phyloP scores from a whole-genome alignment of 345 rosid genomes.

The Citropsis articulata region DNA sequence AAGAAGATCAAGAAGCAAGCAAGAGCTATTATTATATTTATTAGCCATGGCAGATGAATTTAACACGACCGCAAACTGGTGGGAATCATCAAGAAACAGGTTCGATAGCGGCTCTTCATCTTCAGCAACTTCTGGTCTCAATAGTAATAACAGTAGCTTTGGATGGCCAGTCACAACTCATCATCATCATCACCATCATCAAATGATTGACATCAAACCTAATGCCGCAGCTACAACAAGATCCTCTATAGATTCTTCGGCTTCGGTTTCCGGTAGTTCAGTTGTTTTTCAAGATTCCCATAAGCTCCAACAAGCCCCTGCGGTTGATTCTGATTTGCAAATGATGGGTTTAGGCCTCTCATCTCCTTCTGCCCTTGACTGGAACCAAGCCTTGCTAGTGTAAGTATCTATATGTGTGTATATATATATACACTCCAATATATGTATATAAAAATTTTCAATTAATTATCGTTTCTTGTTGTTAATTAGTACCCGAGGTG shows the following conservation, averaged over 20 bases:
- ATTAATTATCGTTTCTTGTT: neutral
- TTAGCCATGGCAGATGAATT: constrained; percentile 64
- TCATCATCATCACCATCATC: constrained; percentile 2
- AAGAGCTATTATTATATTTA: constrained; percentile 1
- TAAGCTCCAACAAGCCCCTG: constrained; percentile 38
- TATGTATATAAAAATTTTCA: too few relatives aligned
- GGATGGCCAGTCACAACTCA: constrained; percentile 37
- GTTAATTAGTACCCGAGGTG: constrained; percentile 38
- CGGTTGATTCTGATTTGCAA: constrained; percentile 41
- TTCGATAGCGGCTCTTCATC: constrained; percentile 44
- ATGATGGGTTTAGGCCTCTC: constrained; percentile 92
- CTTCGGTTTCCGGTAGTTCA: constrained; percentile 44
- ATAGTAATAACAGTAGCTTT: constrained; percentile 41
- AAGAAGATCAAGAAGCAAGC: constrained; percentile 3
- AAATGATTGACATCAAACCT: constrained; percentile 39
- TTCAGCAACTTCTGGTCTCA: constrained; percentile 52
- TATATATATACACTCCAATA: too few relatives aligned
- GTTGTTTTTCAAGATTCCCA: constrained; percentile 48
- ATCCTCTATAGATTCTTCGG: constrained; percentile 63
- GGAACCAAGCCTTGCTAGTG: constrained; percentile 77
- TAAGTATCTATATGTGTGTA: constrained; percentile 23
- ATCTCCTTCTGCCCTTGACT: constrained; percentile 71
- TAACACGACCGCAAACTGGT: constrained; percentile 52
- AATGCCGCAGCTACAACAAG: constrained; percentile 19
- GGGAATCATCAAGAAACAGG: constrained; percentile 58